Conservation (phyloP, 352 stramenopile species). For the Phytophthora uliginosa region DNA sequence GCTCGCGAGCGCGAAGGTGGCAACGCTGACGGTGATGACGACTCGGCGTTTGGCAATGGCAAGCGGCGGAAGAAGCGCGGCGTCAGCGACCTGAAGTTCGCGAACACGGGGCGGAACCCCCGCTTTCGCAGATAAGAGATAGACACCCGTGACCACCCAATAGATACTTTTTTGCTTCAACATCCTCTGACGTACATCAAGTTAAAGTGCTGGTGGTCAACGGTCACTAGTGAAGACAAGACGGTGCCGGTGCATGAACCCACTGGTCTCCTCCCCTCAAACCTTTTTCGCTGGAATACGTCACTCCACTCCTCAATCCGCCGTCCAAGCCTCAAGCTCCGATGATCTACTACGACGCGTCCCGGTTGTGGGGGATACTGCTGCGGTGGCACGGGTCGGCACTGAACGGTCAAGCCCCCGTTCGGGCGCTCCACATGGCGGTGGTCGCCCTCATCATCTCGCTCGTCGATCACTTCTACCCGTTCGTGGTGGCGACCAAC, state of each 20-base stretch:
- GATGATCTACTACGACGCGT: constrained; percentile 86
- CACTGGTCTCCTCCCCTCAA: not conserved
- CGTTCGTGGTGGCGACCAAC: constrained; percentile 66
- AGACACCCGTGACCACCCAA: constrained; percentile 4
- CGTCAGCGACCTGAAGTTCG: constrained; percentile 79
- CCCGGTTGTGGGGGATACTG: constrained; percentile 64
- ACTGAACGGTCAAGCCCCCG: constrained; percentile 66
- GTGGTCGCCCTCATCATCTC: constrained; percentile 61
- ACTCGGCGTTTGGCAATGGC: constrained; percentile 31
- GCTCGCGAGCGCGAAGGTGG: constrained; percentile 37
- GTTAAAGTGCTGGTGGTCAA: not conserved
- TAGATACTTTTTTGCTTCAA: not conserved
- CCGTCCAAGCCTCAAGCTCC: not conserved
- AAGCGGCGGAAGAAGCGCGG: constrained; percentile 85
- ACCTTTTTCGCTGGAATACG: constrained; percentile 7
- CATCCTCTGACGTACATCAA: not conserved
- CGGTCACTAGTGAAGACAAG: constrained; percentile 5
- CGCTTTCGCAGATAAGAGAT: constrained; percentile 70
- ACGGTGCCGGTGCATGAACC: constrained; percentile 10
- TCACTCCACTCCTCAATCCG: constrained; percentile 18
- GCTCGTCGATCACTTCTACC: constrained; percentile 54
- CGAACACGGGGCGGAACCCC: constrained; percentile 51
- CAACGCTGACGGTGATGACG: constrained; percentile 28
- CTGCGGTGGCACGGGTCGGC: constrained; percentile 78
- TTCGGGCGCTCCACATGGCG: constrained; percentile 74